Evolutionary conservation across 768 basidiomycete species (phyloP).

Genomic region (Tricholoma flavovirens): DNA sequence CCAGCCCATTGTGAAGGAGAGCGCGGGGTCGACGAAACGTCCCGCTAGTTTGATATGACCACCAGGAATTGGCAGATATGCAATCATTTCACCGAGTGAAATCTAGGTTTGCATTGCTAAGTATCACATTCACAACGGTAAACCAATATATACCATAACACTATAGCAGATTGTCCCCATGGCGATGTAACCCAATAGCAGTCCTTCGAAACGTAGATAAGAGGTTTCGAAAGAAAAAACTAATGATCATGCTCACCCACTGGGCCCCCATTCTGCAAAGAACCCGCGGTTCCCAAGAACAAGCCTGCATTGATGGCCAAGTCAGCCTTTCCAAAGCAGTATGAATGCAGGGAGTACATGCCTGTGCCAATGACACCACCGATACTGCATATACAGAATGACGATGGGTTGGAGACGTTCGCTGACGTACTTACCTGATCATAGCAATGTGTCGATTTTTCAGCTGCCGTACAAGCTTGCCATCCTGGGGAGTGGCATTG

Average conservation of each 20-base stretch:
- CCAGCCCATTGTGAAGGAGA: slow-evolving; percentile 57
- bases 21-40: slow-evolving; percentile 74
- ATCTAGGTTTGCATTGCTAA: slow-evolving; percentile 31
- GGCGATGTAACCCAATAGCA: slow-evolving; percentile 62
- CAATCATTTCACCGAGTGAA: slow-evolving; percentile 70
- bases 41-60: slow-evolving; percentile 78
- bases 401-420: background rate
- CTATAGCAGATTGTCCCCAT: slow-evolving; percentile 67
- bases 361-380: slow-evolving; percentile 60
- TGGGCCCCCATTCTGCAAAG: slow-evolving; percentile 56
- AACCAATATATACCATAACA: slow-evolving; percentile 51
- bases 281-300: slow-evolving; percentile 59
- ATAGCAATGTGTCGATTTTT: slow-evolving; percentile 79
- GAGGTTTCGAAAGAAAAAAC: background rate
- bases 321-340: background rate
- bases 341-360: slow-evolving; percentile 21
- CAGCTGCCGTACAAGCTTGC: slow-evolving; percentile 50
- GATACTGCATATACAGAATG: slow-evolving; percentile 34
- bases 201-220: slow-evolving; percentile 28
- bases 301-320: slow-evolving; percentile 8
- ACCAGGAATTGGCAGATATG: slow-evolving; percentile 73
- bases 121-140: background rate
- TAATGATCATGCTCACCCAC: slow-evolving; percentile 38
- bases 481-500: slow-evolving; percentile 12
- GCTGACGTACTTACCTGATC: slow-evolving; percentile 48